These are phyloP conservation scores for Metschnikowia colocasiae DNA, from an alignment of 805 yeast species.

Conservation along the genomic window DNA sequence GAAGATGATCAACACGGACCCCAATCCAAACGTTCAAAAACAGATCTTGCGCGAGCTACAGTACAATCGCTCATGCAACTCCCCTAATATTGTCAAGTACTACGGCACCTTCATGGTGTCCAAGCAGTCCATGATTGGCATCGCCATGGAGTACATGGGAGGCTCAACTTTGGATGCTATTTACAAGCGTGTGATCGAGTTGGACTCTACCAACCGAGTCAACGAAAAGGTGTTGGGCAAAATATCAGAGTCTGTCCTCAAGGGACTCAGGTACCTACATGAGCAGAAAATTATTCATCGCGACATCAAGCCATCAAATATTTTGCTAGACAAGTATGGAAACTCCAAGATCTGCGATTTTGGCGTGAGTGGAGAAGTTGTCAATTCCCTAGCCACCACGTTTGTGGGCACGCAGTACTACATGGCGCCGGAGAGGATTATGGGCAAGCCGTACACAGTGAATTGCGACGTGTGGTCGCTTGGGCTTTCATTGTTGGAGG, in stretches of 20 bases:
- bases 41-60: constrained; percentile 90
- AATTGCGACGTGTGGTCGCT: constrained; percentile 96
- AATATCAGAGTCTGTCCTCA: constrained; percentile 78
- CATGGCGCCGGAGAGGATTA: constrained; percentile 98
- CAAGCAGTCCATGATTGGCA: constrained; percentile 74
- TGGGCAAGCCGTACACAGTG: constrained; percentile 92
- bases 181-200: constrained; percentile 66
- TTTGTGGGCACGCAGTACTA: constrained; percentile 96
- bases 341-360: constrained; percentile 92
- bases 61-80: constrained; percentile 76
- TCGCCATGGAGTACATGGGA: constrained; percentile 97
- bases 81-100: constrained; percentile 84
- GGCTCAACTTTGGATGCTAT: constrained; percentile 88
- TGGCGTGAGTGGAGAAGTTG: constrained; percentile 97
- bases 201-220: constrained; percentile 71
- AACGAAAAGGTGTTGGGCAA: constrained; percentile 92
- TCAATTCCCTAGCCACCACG: constrained; percentile 90
- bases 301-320: constrained; percentile 95
- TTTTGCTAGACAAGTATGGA: constrained; percentile 69
- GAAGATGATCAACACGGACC: constrained; percentile 68
- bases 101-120: constrained; percentile 88
- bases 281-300: constrained; percentile 86
- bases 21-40: constrained; percentile 81
- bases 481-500: constrained; percentile 88
- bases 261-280: constrained; percentile 85